Evolutionary conservation across 2,329 filamentous ascomycete genomes (phyloP).

Genomic region (Epichloe brachyelytri): DNA sequence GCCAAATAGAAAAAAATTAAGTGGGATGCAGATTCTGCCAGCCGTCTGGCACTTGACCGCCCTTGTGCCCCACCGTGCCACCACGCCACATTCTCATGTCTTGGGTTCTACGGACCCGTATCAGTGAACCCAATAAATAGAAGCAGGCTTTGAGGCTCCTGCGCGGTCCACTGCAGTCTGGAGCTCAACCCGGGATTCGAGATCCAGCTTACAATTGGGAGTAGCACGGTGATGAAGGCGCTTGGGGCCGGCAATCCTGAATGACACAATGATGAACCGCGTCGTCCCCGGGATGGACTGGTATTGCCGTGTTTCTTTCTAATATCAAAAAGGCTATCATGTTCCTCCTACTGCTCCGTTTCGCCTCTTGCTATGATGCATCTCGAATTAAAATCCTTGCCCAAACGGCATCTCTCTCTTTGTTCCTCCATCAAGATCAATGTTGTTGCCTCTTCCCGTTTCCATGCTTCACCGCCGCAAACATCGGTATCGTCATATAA

Average conservation of each 20-base stretch:
- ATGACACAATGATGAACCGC: background rate
- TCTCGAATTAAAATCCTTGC: conserved; percentile 13
- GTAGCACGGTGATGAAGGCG: too few species aligned
- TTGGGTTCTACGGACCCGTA: too few species aligned
- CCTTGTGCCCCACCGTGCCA: conserved; percentile 2
- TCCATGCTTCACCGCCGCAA: background rate
- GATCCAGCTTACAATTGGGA: too few species aligned
- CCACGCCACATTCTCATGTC: background rate
- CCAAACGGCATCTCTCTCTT: conserved; percentile 9
- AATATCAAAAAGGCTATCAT: conserved; percentile 12
- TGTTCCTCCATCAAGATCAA: conserved; percentile 8
- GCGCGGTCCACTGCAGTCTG: too few species aligned
- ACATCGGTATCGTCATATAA: conserved; percentile 5
- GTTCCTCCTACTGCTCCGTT: conserved; percentile 19
- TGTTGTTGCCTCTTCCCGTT: conserved; percentile 7
- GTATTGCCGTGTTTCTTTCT: conserved; percentile 4
- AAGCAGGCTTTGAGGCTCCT: too few species aligned
- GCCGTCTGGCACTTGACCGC: conserved; percentile 17
- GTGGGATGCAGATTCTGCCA: conserved; percentile 27
- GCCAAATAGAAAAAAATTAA: conserved; percentile 21
- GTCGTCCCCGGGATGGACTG: background rate
- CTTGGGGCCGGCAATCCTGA: too few species aligned
- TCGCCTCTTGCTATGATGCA: conserved; percentile 23
- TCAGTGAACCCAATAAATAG: too few species aligned
- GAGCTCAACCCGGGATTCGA: too few species aligned